These are phyloP conservation scores for Phytophthora meadii DNA, from an alignment of 352 stramenopile genomes.

Conservation along the genomic window DNA sequence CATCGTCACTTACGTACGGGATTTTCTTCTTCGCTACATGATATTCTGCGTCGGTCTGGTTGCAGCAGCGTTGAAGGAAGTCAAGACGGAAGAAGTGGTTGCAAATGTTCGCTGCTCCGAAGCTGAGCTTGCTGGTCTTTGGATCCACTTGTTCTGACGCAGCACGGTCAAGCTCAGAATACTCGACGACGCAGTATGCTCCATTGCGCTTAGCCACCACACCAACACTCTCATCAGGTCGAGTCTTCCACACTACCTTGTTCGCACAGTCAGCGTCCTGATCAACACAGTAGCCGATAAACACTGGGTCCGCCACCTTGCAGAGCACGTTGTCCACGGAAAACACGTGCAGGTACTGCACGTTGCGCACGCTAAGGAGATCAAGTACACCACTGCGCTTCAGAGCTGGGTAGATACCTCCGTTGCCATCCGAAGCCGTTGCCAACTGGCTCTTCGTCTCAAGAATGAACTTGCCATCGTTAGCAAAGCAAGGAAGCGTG, in stretches of 20 bases:
- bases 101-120: constrained; percentile 98
- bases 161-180: constrained; percentile 94
- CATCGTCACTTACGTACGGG: constrained; percentile 85
- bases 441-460: constrained; percentile 86
- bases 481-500: constrained; percentile 95
- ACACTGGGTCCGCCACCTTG: constrained; percentile 95
- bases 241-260: constrained; percentile 96
- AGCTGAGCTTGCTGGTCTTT: constrained; percentile 88
- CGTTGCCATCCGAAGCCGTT: constrained; percentile 98
- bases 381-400: constrained; percentile 88
- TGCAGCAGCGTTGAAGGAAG: constrained; percentile 85
- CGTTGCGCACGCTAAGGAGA: constrained; percentile 83
- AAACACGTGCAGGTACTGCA: constrained; percentile 97
- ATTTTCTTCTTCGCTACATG: constrained; percentile 99
- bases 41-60: constrained; percentile 92
- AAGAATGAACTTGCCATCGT: constrained; percentile 96
- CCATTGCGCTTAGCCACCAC: constrained; percentile 87
- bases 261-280: constrained; percentile 95
- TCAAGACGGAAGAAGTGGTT: constrained; percentile 97
- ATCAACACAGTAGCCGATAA: constrained; percentile 96
- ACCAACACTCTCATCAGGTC: constrained; percentile 93
- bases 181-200: constrained; percentile 96
- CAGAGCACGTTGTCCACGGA: constrained; percentile 99
- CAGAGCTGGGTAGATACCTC: constrained; percentile 95
- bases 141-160: constrained; percentile 68